Conservation (phyloP, 1,139 yeast species). For the Taphrina wiesneri region DNA sequence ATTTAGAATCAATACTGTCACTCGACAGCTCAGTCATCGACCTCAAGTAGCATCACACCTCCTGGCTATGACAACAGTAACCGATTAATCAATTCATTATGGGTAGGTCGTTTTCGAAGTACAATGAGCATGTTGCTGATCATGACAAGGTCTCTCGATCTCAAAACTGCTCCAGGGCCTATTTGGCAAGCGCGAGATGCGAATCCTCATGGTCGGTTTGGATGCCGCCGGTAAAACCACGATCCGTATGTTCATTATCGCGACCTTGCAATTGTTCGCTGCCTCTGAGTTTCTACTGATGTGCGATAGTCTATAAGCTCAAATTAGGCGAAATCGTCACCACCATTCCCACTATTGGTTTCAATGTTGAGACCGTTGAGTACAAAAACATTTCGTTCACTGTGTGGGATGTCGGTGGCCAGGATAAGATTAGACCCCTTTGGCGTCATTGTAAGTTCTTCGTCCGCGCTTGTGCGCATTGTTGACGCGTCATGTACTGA, state of each 20-base stretch:
- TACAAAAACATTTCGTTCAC: slow-evolving; percentile 92
- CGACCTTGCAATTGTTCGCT: background rate
- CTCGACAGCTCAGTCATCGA: slow-evolving; percentile 13
- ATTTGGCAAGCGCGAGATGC: slow-evolving; percentile 61
- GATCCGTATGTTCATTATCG: slow-evolving; percentile 51
- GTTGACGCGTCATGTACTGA: background rate
- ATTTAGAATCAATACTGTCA: slow-evolving; percentile 9
- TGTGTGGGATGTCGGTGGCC: slow-evolving; percentile 98
- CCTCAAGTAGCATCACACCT: slow-evolving; percentile 13
- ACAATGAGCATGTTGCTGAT: background rate
- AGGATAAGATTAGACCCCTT: slow-evolving; percentile 89
- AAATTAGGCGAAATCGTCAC: slow-evolving; percentile 91
- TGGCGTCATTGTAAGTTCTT: slow-evolving; percentile 69
- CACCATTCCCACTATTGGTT: slow-evolving; percentile 86
- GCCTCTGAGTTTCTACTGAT: background rate
- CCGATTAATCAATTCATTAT: slow-evolving; percentile 3
- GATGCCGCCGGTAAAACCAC: slow-evolving; percentile 51
- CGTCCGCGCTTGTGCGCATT: background rate
- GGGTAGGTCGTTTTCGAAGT: background rate
- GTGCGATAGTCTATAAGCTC: slow-evolving; percentile 32
- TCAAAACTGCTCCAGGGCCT: slow-evolving; percentile 87
- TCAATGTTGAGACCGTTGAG: slow-evolving; percentile 88
- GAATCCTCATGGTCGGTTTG: slow-evolving; percentile 91
- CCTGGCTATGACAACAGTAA: slow-evolving; percentile 10
- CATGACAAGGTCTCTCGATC: slow-evolving; percentile 65